Conservation (phyloP, 805 yeast genomes). For the Candida arabinofermentans region DNA sequence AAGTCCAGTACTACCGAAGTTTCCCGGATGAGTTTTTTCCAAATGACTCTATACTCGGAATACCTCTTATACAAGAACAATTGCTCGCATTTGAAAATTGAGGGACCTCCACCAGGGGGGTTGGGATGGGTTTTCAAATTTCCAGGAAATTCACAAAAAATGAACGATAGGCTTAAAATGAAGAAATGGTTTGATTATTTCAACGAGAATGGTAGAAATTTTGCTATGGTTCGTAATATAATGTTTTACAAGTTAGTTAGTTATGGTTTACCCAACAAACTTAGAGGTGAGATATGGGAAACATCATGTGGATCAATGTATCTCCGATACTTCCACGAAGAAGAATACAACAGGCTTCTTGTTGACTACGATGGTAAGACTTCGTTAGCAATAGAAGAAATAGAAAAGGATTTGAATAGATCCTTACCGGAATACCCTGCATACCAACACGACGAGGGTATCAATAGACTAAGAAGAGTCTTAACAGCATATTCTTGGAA, state of each 20-base stretch:
- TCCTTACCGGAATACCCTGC: conserved; percentile 96
- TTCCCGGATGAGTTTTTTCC: conserved; percentile 56
- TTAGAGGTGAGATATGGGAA: conserved; percentile 97
- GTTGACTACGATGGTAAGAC: conserved; percentile 56
- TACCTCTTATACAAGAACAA: conserved; percentile 64
- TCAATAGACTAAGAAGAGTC: conserved; percentile 77
- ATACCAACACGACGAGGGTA: conserved; percentile 83
- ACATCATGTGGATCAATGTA: conserved; percentile 82
- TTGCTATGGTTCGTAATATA: conserved; percentile 69
- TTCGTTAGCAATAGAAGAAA: conserved; percentile 90
- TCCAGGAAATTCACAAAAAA: conserved; percentile 81
- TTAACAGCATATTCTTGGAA: conserved; percentile 95
- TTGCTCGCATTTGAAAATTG: conserved; percentile 37
- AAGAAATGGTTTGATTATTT: conserved; percentile 93
- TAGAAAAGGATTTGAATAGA: conserved; percentile 91
- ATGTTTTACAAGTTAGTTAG: conserved; percentile 79
- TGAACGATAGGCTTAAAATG: conserved; percentile 80
- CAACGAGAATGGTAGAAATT: conserved; percentile 76
- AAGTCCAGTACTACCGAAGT: conserved; percentile 62
- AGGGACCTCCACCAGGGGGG: conserved; percentile 72
- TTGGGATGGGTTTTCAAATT: conserved; percentile 79
- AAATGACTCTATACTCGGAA: conserved; percentile 79
- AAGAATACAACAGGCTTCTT: conserved; percentile 56
- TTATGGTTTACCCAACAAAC: conserved; percentile 89
- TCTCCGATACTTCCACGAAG: conserved; percentile 56